Percentiles rank a stretch among this genome's conserved stretches.
Evolutionary conservation across 106 monocot species (phyloP).

Genomic region (Agapanthus africanus): DNA sequence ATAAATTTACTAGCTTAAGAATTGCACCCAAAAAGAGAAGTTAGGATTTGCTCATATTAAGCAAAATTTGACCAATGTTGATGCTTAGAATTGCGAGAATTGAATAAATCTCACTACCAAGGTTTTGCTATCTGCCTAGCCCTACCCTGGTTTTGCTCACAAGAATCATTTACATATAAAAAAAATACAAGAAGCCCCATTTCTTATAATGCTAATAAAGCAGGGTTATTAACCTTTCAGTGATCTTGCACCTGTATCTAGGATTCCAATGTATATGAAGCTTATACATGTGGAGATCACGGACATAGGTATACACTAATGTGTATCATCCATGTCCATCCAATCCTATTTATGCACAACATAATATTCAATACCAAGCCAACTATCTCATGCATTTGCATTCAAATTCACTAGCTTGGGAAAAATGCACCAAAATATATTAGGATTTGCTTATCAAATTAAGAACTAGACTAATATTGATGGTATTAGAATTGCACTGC

Average conservation of each 20-base stretch:
- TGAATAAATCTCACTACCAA: not conserved
- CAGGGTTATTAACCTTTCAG: no score
- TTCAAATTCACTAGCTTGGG: not conserved
- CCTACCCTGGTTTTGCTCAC: no score
- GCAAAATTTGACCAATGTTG: not conserved
- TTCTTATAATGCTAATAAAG: no score
- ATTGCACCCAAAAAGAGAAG: not conserved
- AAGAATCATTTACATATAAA: not conserved
- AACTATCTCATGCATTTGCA: not conserved
- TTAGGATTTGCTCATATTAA: not conserved
- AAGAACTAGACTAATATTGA: not conserved
- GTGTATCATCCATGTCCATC: not conserved
- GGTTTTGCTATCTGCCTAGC: no score
- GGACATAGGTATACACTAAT: not conserved
- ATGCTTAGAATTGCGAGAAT: not conserved
- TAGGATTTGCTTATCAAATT: constrained; percentile 1
- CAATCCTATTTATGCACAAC: not conserved
- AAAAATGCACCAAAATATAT: not conserved
- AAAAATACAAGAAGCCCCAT: no score
- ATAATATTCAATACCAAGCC: not conserved
- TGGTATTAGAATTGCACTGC: not conserved
- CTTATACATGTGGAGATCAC: not conserved
- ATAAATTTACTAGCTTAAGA: not conserved
- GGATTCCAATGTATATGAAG: not conserved
- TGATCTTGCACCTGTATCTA: not conserved